Base-by-base conservation (phyloP, 495 filamentous ascomycete species). In the Penicillium longicatenatum region DNA sequence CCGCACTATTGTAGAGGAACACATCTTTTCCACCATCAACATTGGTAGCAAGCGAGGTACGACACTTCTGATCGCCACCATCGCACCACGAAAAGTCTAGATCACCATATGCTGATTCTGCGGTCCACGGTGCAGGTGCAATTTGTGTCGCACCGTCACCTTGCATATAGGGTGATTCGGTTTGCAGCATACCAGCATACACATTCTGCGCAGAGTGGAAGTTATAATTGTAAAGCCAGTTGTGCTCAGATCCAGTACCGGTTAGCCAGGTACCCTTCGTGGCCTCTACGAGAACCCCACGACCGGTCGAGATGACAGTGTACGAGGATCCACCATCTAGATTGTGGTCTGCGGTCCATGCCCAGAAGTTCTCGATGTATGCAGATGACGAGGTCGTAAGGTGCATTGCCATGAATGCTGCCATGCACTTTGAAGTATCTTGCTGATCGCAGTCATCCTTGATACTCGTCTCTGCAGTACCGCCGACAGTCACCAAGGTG, bases 361-460 rank as follows among this genome's bases (percentile, higher is more conserved):
- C 79, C 82, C 84, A 86, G 66, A 86, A 76, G 59, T 83, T 80
- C 54, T 86, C 84, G 48, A 86, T 71, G 52, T 86, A 87, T 4
- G 73, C 77, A 3, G 79, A 82, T 1, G 79, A 75, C 8, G 66
- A 73, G 2, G 64, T 41, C 4, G 79, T 79, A 1, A 87, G 57
- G 50, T 86, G 82, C 41, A 86, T 64, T 6, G 84, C 62, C 48
- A 76, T 67, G 53, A 76, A 83, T 0, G 82, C 82, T 4, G 82
- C 84, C 63, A 71, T 72, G 46, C 73, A 75, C 37, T 65, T 50
- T 21, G 67, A 64, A 2, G 68, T 50, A n/a, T 70, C 66, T 43
- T 69, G 66, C 16, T 73, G 59, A 4, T 60, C 78, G 68, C 83
- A 86, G 17, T 26, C 45, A 43, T 54, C 50, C 8, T 71, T 57